phyloP scores from a whole-genome alignment of 352 stramenopile genomes.

The Aphanomyces cochlioides region DNA sequence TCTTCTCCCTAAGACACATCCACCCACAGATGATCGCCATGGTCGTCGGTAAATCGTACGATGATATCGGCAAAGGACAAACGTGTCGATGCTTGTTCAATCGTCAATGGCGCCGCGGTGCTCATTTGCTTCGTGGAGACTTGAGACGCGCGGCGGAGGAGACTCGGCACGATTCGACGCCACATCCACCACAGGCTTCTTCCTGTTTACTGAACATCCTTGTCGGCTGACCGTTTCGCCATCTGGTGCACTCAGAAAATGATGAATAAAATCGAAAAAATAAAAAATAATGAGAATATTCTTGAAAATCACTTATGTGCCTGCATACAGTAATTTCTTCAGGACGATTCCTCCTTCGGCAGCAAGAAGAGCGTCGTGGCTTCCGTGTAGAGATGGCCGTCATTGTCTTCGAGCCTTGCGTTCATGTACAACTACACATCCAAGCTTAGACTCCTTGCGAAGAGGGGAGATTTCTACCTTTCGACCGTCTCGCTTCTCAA shows the following conservation, averaged over 20 bases:
- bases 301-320: too few relatives aligned
- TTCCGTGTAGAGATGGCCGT: conserved; percentile 23
- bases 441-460: background rate
- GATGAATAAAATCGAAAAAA: too few relatives aligned
- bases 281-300: too few relatives aligned
- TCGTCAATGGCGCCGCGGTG: background rate
- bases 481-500: conserved; percentile 20
- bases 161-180: background rate
- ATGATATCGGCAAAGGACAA: conserved; percentile 31
- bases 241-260: too few relatives aligned
- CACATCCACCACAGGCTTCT: background rate
- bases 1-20: conserved; percentile 35
- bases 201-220: too few relatives aligned
- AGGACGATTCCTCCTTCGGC: background rate
- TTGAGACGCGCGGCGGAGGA: background rate
- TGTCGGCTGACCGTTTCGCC: too few relatives aligned
- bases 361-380: conserved; percentile 27
- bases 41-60: background rate
- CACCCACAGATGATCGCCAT: background rate
- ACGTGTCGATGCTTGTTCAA: conserved; percentile 24
- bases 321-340: too few relatives aligned
- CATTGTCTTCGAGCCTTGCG: conserved; percentile 11
- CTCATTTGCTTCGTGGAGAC: background rate
- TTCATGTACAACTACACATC: conserved; percentile 27
- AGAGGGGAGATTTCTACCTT: conserved; percentile 9